These are phyloP conservation scores for Umbelopsis vinacea DNA, from an alignment of 192 early-diverging fungal genomes.

Conservation along the genomic window DNA sequence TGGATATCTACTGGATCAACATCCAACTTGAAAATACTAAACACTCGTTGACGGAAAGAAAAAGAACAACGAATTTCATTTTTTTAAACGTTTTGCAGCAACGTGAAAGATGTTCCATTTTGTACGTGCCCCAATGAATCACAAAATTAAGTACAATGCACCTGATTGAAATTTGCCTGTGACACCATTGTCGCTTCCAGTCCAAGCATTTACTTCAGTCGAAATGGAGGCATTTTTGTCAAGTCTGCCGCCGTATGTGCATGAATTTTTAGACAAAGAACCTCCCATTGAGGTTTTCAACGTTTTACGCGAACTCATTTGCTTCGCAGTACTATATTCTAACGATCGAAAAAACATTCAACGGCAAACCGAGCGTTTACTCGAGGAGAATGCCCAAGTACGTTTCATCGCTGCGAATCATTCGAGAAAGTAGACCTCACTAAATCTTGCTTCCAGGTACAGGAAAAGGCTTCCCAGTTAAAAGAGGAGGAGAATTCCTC, in stretches of 20 bases:
- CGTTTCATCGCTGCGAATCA: too few species aligned
- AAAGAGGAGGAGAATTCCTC: not conserved
- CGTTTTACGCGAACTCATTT: constrained; percentile 39
- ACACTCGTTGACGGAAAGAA: too few species aligned
- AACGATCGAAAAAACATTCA: constrained; percentile 33
- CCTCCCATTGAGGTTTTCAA: constrained; percentile 39
- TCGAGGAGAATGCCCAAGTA: not conserved
- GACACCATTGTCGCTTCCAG: not conserved
- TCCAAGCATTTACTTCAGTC: not conserved
- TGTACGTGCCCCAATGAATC: not conserved
- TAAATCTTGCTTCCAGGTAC: not conserved
- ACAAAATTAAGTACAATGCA: too few species aligned
- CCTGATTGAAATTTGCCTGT: not conserved
- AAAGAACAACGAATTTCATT: too few species aligned
- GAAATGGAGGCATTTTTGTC: constrained; percentile 41
- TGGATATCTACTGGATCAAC: too few species aligned
- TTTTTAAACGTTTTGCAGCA: too few species aligned
- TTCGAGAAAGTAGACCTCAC: not conserved
- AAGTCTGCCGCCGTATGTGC: constrained; percentile 48
- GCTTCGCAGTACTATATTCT: constrained; percentile 45
- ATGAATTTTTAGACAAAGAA: constrained; percentile 33
- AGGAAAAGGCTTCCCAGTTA: not conserved
- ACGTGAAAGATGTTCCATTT: not conserved
- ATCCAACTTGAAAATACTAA: too few species aligned
- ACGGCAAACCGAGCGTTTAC: not conserved